Evolutionary conservation across 805 yeast species (phyloP), one percentile per base, ranked within the genome.

Genomic region (Isabelozyma pseudorhagii): DNA sequence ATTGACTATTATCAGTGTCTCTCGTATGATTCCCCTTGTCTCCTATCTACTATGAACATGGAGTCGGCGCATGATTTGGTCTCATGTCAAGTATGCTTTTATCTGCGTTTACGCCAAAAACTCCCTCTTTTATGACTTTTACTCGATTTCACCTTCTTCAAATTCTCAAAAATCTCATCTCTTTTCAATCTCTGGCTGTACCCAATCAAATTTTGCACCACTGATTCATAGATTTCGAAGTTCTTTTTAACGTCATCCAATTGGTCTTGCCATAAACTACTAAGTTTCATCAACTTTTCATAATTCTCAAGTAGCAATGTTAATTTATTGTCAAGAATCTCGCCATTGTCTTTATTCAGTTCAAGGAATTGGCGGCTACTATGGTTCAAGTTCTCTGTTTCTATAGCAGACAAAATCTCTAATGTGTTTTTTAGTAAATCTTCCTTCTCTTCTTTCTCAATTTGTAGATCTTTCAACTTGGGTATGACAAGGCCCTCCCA

Each of bases 191-290:
- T 81, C 65, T 94, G 97, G 6, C 96, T 87, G 63, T 92, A 91
- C 7, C 96, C 97, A 13, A 92, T 88, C 57, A 92, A 71, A 58
- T 89, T 91, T 61, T 90, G 96, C 40, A 94, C 91, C 56, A 94
- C 96, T 2, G 85, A 78, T 57, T 93, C 96, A 62, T 85, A 91
- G 13, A 92, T 81, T 34, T 79, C 80, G 58, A 88, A 87, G 63
- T 91, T 96, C 41, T 75, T 78, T 49, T 71, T 71, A 15, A 84
- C 67, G 8, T 77, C 82, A 36, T 64, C 62, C 44, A 78, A 71
- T 50, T 78, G 72, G 52, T 77, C 65, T 45, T 74, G 73, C 87
- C 92, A 84, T 9, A 79, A 69, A 46, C 73, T 63, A 46, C 67
- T 54, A 43, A 74, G 57, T 44, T 51, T 49, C 1, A 68, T 36